Base-by-base conservation (phyloP, 805 yeast genomes). In the Metahyphopichia silvanorum region DNA sequence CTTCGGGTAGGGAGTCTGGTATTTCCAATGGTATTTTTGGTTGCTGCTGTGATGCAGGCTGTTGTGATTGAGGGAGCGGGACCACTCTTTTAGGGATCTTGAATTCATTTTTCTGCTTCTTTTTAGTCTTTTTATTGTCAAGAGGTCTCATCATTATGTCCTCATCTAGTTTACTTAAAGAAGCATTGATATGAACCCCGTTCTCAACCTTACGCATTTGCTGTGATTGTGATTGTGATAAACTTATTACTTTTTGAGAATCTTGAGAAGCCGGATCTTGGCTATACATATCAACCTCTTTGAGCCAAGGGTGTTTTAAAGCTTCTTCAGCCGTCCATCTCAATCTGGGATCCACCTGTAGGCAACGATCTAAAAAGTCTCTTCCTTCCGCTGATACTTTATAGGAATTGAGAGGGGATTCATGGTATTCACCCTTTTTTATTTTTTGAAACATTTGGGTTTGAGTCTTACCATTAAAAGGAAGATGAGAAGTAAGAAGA, bases 391-490 rank as follows among this genome's bases (percentile, higher is more conserved):
- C 57, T 5, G 94, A 79, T 1, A 87, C 71, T 10, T 77, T 73
- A 38, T 76, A 78, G 25, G 79, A 79, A 41, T 74, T 74, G 29
- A 91, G 63, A 1, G 91, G 82, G 4, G 82, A 78, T 37, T 78
- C 86, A 55, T 86, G 91, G 51, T 81, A 91, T 17, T 82, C 77
- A 1, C 96, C 98, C 10, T 70, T 60, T 33, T 75, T 71, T 29
- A 93, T 89, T 46, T 84, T 82, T 37, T 73, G 72, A 58, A 86
- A 86, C 48, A 93, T 64, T 39, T 85, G 84, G 11, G 85, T 89
- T 49, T 91, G 98, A 0, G 96, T 86, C 32, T 81, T 74, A 1
- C 97, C 97, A 54, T 91, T 87, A 55, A 93, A 93, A 6, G 99
- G 99, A 39, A 91, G 66, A 69, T 87, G 96, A 0, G 93, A 91